Conservation (phyloP, 2,329 filamentous ascomycete species). For the Alternaria triticina region DNA sequence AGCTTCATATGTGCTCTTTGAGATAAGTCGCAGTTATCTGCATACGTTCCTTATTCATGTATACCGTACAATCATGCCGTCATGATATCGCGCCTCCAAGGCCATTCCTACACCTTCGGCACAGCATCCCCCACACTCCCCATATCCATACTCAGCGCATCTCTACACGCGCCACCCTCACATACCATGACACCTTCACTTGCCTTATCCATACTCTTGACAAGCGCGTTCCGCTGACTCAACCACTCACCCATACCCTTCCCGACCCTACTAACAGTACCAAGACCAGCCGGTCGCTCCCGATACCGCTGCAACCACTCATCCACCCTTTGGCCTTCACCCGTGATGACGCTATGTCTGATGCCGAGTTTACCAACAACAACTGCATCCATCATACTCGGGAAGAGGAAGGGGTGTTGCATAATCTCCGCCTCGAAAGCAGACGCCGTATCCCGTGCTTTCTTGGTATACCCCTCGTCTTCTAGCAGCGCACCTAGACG, state of each 20-base stretch:
- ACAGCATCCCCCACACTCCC: slow-evolving; percentile 35
- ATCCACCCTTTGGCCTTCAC: slow-evolving; percentile 52
- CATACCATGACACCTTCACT: slow-evolving; percentile 48
- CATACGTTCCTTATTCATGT: not conserved
- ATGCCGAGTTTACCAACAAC: slow-evolving; percentile 77
- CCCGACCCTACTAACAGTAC: slow-evolving; percentile 46
- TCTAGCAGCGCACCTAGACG: slow-evolving; percentile 74
- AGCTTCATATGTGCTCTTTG: not conserved
- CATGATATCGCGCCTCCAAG: not conserved
- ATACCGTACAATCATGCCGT: not conserved
- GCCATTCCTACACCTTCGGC: not conserved
- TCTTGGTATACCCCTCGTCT: slow-evolving; percentile 66
- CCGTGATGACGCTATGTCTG: slow-evolving; percentile 63
- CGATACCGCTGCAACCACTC: slow-evolving; percentile 51
- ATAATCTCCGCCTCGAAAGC: slow-evolving; percentile 91
- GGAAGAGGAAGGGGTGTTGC: slow-evolving; percentile 92
- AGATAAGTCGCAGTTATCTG: too few relatives aligned
- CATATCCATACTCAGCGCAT: slow-evolving; percentile 47
- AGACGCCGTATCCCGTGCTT: slow-evolving; percentile 75
- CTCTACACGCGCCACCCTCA: slow-evolving; percentile 52
- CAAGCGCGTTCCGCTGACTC: slow-evolving; percentile 55
- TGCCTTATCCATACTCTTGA: slow-evolving; percentile 51
- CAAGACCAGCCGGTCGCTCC: slow-evolving; percentile 45
- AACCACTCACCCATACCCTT: slow-evolving; percentile 54
- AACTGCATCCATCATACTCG: slow-evolving; percentile 76